A percentile compares a stretch with the other conserved stretches of the same genome.
Conservation (phyloP, 495 filamentous ascomycete genomes). For the Tuber magnatum region DNA sequence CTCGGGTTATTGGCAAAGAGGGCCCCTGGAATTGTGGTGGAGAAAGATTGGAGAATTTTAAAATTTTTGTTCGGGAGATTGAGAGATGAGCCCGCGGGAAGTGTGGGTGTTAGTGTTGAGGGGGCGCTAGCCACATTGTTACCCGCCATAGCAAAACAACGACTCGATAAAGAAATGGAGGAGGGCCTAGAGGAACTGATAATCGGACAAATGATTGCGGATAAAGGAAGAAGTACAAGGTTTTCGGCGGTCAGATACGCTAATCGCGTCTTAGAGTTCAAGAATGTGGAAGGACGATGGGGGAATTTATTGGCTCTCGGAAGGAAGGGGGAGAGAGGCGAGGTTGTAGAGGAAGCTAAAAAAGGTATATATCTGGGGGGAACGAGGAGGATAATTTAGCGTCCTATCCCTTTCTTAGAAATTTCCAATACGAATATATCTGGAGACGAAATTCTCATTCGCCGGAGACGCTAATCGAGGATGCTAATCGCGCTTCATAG, state of each 20-base stretch:
- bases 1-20: slow-evolving; percentile 70
- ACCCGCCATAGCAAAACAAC: slow-evolving; percentile 46
- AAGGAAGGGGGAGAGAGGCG: slow-evolving; percentile 58
- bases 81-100: slow-evolving; percentile 67
- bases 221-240: slow-evolving; percentile 59
- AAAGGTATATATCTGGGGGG: slow-evolving; percentile 57
- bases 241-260: slow-evolving; percentile 83
- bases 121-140: slow-evolving; percentile 75
- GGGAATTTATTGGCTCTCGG: slow-evolving; percentile 75
- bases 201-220: slow-evolving; percentile 57
- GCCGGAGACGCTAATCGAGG: background rate
- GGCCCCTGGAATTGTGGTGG: slow-evolving; percentile 47
- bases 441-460: background rate
- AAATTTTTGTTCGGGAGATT: slow-evolving; percentile 63
- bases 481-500: slow-evolving; percentile 3
- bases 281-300: slow-evolving; percentile 74
- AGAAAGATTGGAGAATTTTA: slow-evolving; percentile 52
- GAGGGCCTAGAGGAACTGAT: slow-evolving; percentile 50
- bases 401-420: background rate
- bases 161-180: slow-evolving; percentile 38
- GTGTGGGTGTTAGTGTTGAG: slow-evolving; percentile 78
- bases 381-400: background rate
- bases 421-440: background rate
- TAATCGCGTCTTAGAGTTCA: slow-evolving; percentile 77
- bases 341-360: slow-evolving; percentile 81